Evolutionary conservation across 371 early-diverging fungal species (phyloP), one percentile per base, ranked within the genome.

Genomic region (Chytridium lagenaria): DNA sequence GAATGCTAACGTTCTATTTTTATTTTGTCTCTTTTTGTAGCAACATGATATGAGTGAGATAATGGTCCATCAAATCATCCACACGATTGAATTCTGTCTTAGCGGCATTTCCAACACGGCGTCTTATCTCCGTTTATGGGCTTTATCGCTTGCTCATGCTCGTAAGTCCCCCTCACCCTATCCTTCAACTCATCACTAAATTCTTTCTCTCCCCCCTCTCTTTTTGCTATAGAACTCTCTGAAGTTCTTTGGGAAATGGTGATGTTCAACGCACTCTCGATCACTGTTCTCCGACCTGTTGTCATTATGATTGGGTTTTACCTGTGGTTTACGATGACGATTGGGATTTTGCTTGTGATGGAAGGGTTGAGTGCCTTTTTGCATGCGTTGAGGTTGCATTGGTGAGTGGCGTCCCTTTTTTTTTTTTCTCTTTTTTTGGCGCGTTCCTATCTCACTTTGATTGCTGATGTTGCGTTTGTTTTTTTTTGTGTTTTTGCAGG

Each of bases 61-160:
- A 52, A 90, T 97, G 92, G 94, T 99, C 72, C 95, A 99, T 84
- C 97, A 97, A 79, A 88, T 92, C 22, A 99, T 99, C 77, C 99
- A 99, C 81, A 98, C 99, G 33, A 98, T 99, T 79, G 99, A 99
- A 84, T 99, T 98, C 88, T 94, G 95, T 77, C 90, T 99, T 70
- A 93, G 94, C 69, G 94, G 97, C 64, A 97, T 99, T 73, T 98
- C 98, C 59, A 99, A 99, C 86, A 99, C 99, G 5, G 98, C 99
- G 3, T 97, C 98, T 22, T 99, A 99, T 80, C 90, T 99, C 51
- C 95, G 99, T 81, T 90, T 99, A 50, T 99, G 99, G 99, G 99
- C 99, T 38, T 88, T 99, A 75, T 96, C 96, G 52, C 90, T 99
- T 69, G 99, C 99, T 0, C 99, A 99, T 81, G 96, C 99, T 34